phyloP scores from a whole-genome alignment of 768 basidiomycete species.

The Trametes cubensis region DNA sequence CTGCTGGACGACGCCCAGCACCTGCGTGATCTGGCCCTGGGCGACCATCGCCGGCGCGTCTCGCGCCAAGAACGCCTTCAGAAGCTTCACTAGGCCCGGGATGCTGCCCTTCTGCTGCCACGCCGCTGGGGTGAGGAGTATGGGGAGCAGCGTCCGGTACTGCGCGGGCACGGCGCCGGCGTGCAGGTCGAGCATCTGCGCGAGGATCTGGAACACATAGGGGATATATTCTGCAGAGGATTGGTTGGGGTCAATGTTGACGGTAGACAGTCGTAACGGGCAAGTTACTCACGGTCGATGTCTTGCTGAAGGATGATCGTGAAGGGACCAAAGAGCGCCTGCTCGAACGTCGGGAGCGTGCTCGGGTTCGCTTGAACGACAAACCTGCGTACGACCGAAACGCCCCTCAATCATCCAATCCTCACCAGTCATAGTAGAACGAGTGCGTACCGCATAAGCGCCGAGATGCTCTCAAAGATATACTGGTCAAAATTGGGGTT shows the following conservation, averaged over 20 bases:
- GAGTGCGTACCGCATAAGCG: constrained; percentile 73
- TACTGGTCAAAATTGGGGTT: constrained; percentile 98
- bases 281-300: constrained; percentile 72
- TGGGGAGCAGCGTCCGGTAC: constrained; percentile 78
- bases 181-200: constrained; percentile 92
- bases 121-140: constrained; percentile 79
- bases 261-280: not conserved
- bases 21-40: constrained; percentile 70
- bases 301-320: constrained; percentile 89
- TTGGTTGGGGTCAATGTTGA: not conserved
- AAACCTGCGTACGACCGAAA: constrained; percentile 54
- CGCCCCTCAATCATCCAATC: not conserved
- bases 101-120: constrained; percentile 97
- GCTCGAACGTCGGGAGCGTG: constrained; percentile 76
- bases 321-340: constrained; percentile 82
- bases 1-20: constrained; percentile 90
- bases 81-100: constrained; percentile 86
- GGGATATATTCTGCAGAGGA: constrained; percentile 82
- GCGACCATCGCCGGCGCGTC: constrained; percentile 70
- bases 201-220: constrained; percentile 94
- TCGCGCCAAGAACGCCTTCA: constrained; percentile 79
- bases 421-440: not conserved
- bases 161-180: constrained; percentile 62
- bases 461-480: constrained; percentile 96
- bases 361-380: constrained; percentile 70